These are phyloP conservation scores for Fusarium vanettenii DNA, from an alignment of 2,329 filamentous ascomycete genomes.

Conservation along the genomic window DNA sequence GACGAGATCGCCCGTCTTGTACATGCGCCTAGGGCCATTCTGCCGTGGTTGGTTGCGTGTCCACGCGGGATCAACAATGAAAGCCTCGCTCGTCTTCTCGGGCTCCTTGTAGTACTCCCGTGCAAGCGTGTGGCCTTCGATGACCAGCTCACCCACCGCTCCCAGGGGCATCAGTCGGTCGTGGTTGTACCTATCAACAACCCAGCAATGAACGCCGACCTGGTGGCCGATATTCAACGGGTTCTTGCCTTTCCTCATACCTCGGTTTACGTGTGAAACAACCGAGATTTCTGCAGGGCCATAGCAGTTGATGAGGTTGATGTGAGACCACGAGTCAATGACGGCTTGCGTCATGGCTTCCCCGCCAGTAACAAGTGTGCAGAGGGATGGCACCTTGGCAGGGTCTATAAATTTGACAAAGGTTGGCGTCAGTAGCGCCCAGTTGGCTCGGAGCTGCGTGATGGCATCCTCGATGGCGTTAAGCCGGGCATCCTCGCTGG, in stretches of 20 bases:
- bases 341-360: slow-evolving; percentile 39
- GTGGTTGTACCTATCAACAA: slow-evolving; percentile 43
- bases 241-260: slow-evolving; percentile 29
- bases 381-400: slow-evolving; percentile 25
- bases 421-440: slow-evolving; percentile 33
- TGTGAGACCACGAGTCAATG: slow-evolving; percentile 37
- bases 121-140: slow-evolving; percentile 56
- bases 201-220: slow-evolving; percentile 38
- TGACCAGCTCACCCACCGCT: slow-evolving; percentile 48
- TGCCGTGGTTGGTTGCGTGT: not conserved
- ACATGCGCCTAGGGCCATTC: slow-evolving; percentile 4
- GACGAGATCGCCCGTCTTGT: slow-evolving; percentile 40
- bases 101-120: slow-evolving; percentile 60
- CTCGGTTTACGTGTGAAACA: slow-evolving; percentile 28
- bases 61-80: slow-evolving; percentile 39
- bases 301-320: slow-evolving; percentile 35
- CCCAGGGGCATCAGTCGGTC: slow-evolving; percentile 46
- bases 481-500: slow-evolving; percentile 53
- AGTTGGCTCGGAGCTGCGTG: slow-evolving; percentile 29
- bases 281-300: slow-evolving; percentile 37
- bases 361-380: slow-evolving; percentile 38
- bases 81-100: slow-evolving; percentile 46
- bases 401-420: slow-evolving; percentile 35
- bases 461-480: slow-evolving; percentile 47
- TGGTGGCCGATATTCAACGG: slow-evolving; percentile 36